phyloP scores from a whole-genome alignment of 768 basidiomycete genomes.

The Collybiopsis confluens region DNA sequence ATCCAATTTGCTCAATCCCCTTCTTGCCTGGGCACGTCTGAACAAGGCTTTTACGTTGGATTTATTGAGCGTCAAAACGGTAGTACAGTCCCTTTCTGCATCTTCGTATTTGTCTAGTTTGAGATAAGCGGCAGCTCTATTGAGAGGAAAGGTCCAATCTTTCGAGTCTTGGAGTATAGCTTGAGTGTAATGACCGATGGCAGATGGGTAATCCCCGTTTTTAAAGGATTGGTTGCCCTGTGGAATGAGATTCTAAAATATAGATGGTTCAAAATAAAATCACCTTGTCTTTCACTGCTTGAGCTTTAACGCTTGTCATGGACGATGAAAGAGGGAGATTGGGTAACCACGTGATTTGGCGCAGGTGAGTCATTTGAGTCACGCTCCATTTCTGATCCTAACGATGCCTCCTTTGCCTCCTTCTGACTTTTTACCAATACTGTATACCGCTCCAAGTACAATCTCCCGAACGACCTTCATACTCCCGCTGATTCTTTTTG shows the following conservation, averaged over 20 bases:
- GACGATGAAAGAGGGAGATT: too few relatives aligned
- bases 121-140: conserved; percentile 88
- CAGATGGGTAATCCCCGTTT: conserved; percentile 67
- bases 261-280: not conserved
- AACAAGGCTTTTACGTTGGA: conserved; percentile 79
- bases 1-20: conserved; percentile 44
- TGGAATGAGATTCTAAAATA: not conserved
- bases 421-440: too few relatives aligned
- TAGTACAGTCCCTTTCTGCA: conserved; percentile 76
- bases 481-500: too few relatives aligned
- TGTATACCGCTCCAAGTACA: too few relatives aligned
- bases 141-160: conserved; percentile 79
- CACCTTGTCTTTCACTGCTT: not conserved
- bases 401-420: too few relatives aligned
- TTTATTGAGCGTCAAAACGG: conserved; percentile 48
- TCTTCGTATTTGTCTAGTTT: conserved; percentile 94
- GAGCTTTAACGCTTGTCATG: not conserved
- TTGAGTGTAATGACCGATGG: conserved; percentile 82
- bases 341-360: too few relatives aligned
- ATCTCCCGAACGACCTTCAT: too few relatives aligned
- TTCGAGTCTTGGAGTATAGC: conserved; percentile 68
- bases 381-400: too few relatives aligned
- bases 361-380: too few relatives aligned
- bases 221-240: conserved; percentile 91
- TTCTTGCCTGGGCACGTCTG: conserved; percentile 70